Evolutionary conservation across 208 protist genomes (phyloP).

Genomic region (Trypanosoma melophagium): DNA sequence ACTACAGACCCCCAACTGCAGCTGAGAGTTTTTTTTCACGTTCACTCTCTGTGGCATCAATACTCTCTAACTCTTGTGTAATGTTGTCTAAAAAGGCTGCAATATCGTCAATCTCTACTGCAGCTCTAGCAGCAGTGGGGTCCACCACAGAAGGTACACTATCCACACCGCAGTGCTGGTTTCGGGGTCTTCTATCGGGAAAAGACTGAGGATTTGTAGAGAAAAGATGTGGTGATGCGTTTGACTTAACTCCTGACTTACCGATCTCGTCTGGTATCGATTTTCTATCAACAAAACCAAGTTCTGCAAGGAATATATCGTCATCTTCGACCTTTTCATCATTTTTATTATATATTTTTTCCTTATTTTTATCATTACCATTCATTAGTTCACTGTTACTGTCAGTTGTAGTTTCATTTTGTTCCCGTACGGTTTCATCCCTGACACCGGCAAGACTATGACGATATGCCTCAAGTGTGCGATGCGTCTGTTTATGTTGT

Average conservation of each 20-base stretch:
- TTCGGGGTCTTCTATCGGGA: background rate
- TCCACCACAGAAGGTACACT: conserved; percentile 4
- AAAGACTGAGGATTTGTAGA: background rate
- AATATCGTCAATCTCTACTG: conserved; percentile 35
- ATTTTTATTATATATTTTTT: conserved; percentile 17
- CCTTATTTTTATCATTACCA: conserved; percentile 1
- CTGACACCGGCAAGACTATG: conserved; percentile 31
- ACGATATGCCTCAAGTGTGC: conserved; percentile 48
- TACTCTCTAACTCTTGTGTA: conserved; percentile 65
- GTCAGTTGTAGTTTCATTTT: background rate
- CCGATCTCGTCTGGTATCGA: background rate
- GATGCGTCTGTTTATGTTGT: conserved; percentile 66
- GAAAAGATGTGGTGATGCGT: conserved; percentile 1
- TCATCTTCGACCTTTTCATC: conserved; percentile 19
- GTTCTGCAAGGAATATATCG: conserved; percentile 28
- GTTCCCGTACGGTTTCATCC: too few species aligned
- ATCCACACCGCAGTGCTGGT: background rate
- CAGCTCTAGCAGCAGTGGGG: background rate
- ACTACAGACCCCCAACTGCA: background rate
- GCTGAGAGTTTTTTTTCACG: conserved; percentile 22
- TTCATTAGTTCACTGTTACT: background rate
- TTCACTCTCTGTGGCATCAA: conserved; percentile 32
- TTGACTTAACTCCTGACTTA: conserved; percentile 22
- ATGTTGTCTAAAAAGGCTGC: conserved; percentile 71
- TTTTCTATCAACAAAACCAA: conserved; percentile 31